phyloP scores from a whole-genome alignment of 495 filamentous ascomycete species.

The Clavariopsis aquatica region DNA sequence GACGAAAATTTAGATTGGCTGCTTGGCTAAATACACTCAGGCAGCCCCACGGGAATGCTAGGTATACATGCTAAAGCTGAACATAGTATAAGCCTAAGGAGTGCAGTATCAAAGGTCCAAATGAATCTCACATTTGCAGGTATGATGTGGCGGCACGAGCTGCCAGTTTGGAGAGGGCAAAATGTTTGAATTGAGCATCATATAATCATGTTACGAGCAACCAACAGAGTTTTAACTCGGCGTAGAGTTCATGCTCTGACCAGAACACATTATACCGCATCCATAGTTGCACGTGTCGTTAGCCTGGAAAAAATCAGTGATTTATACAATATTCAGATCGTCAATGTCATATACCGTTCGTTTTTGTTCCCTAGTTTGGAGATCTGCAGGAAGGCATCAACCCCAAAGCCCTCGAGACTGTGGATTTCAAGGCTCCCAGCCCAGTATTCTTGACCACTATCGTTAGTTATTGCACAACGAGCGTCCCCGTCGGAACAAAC shows the following conservation, averaged over 20 bases:
- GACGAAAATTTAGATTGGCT: too few species aligned
- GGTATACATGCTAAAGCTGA: too few species aligned
- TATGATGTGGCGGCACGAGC: too few species aligned
- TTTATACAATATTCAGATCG: not conserved
- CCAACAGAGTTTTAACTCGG: not conserved
- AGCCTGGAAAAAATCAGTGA: constrained; percentile 47
- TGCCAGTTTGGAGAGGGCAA: too few species aligned
- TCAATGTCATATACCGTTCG: constrained; percentile 60
- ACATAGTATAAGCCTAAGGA: too few species aligned
- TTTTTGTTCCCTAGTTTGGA: constrained; percentile 98
- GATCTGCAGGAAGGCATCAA: constrained; percentile 97
- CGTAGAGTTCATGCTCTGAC: not conserved
- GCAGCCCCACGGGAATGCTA: too few species aligned
- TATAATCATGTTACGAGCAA: not conserved
- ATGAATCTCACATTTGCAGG: too few species aligned
- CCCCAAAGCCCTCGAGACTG: constrained; percentile 92
- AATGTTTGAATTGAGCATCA: not conserved
- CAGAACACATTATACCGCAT: constrained; percentile 67
- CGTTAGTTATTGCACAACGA: not conserved
- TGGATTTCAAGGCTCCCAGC: constrained; percentile 90
- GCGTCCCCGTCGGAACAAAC: not conserved
- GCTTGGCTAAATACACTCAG: too few species aligned
- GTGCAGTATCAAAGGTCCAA: too few species aligned
- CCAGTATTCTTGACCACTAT: constrained; percentile 74
- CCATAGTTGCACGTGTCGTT: constrained; percentile 81